Evolutionary conservation across 2,329 filamentous ascomycete genomes (phyloP).

Genomic region (Cadophora luteo-olivacea): DNA sequence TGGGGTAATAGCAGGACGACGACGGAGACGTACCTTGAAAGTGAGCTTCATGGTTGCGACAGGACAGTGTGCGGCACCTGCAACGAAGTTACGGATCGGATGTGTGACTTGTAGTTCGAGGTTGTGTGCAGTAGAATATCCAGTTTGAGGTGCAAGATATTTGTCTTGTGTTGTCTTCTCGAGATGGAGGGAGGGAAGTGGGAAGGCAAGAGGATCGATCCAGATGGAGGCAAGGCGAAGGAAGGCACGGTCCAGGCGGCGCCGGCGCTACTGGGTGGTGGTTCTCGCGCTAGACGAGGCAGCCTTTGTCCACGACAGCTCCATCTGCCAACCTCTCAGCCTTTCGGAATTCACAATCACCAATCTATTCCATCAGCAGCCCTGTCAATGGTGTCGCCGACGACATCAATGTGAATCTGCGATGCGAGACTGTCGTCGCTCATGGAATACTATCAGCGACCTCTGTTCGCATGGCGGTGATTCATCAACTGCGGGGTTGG

Average conservation of each 20-base stretch:
- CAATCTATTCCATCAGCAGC: not conserved
- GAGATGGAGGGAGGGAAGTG: not conserved
- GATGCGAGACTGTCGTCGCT: not conserved
- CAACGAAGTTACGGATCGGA: not conserved
- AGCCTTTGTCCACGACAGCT: conserved; percentile 13
- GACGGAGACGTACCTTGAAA: conserved; percentile 64
- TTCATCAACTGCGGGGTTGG: conserved; percentile 24
- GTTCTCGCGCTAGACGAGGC: conserved; percentile 9
- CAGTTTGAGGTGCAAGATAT: not conserved
- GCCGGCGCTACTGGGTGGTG: not conserved
- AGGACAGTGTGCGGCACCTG: conserved; percentile 25
- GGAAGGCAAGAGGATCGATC: not conserved
- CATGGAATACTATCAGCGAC: not conserved
- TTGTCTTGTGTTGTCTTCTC: not conserved
- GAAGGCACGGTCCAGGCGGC: conserved; percentile 13
- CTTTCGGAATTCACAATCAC: not conserved
- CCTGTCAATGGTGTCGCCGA: not conserved
- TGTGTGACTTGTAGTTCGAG: not conserved
- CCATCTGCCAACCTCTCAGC: not conserved
- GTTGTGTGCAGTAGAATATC: not conserved
- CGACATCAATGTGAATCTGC: not conserved
- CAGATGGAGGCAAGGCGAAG: conserved; percentile 13
- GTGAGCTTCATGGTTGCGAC: conserved; percentile 70
- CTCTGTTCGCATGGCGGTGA: not conserved
- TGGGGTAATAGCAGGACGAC: conserved; percentile 28